A percentile compares a stretch with the other conserved stretches of the same genome.
phyloP scores from a whole-genome alignment of 176 grass and related monocot species.

The Eleusine coracana region DNA sequence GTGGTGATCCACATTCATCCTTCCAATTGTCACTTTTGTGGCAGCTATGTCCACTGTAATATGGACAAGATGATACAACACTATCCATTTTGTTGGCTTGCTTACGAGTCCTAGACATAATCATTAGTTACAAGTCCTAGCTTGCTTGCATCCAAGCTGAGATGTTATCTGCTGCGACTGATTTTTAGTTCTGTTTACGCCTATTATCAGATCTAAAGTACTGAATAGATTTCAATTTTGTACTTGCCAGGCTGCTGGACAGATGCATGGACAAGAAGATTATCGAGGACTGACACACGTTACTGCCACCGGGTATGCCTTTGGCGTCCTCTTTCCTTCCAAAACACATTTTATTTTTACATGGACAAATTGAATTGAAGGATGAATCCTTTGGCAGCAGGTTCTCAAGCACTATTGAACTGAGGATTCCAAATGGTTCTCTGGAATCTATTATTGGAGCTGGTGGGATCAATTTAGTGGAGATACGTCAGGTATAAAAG shows the following conservation, averaged over 20 bases:
- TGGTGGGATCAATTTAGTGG: constrained; percentile 66
- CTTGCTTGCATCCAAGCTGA: background rate
- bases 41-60: constrained; percentile 23
- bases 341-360: constrained; percentile 19
- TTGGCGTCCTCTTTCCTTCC: background rate
- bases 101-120: constrained; percentile 17
- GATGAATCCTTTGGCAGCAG: constrained; percentile 45
- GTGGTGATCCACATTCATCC: constrained; percentile 5
- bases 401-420: constrained; percentile 58
- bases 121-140: too few relatives aligned
- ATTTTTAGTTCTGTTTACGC: constrained; percentile 30
- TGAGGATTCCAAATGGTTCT: constrained; percentile 66
- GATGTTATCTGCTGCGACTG: constrained; percentile 19
- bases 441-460: constrained; percentile 61
- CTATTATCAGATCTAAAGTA: constrained; percentile 3
- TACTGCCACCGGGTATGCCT: constrained; percentile 46
- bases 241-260: constrained; percentile 56
- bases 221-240: constrained; percentile 36
- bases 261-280: constrained; percentile 56
- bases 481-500: constrained; percentile 74
- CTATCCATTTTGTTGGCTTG: constrained; percentile 18
- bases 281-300: constrained; percentile 45
- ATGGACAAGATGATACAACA: constrained; percentile 1
- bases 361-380: constrained; percentile 12
- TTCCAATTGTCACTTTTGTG: constrained; percentile 21